Evolutionary conservation across 2,329 filamentous ascomycete species (phyloP).

Genomic region (Xenosphaeropsis pyriputrescens): DNA sequence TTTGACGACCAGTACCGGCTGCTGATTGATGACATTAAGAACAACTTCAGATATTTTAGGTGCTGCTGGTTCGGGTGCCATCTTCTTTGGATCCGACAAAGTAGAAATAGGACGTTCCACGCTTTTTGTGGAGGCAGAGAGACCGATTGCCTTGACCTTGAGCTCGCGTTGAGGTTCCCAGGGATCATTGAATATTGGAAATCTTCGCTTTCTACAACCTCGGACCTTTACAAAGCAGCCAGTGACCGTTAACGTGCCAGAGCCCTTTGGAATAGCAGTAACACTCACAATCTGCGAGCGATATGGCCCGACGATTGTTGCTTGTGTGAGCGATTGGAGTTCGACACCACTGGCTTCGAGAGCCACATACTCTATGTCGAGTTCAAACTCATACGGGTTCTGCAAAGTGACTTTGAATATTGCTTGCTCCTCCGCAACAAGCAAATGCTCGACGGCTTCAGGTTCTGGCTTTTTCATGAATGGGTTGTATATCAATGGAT

Average conservation of each 20-base stretch:
- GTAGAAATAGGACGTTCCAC: constrained; percentile 16
- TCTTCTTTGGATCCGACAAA: constrained; percentile 19
- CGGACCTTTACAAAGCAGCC: constrained; percentile 70
- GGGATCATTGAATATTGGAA: constrained; percentile 65
- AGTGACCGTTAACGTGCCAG: constrained; percentile 58
- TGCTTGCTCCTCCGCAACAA: constrained; percentile 67
- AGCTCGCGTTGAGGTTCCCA: constrained; percentile 57
- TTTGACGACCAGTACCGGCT: constrained; percentile 65
- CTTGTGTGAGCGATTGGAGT: constrained; percentile 52
- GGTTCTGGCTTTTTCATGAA: constrained; percentile 59
- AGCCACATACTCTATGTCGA: constrained; percentile 72
- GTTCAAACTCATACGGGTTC: constrained; percentile 86
- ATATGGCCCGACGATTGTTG: constrained; percentile 63
- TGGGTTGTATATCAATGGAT: constrained; percentile 92
- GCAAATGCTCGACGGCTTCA: constrained; percentile 43
- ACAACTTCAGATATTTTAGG: constrained; percentile 36
- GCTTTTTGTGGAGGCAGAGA: constrained; percentile 28
- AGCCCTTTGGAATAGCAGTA: constrained; percentile 46
- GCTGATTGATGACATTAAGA: constrained; percentile 63
- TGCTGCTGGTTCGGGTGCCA: constrained; percentile 21
- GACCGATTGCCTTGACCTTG: constrained; percentile 66
- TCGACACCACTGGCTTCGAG: constrained; percentile 60
- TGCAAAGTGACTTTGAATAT: constrained; percentile 75
- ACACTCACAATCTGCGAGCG: constrained; percentile 68
- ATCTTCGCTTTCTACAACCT: constrained; percentile 69